Percentiles rank a stretch among this genome's conserved stretches.
These are phyloP conservation scores for Bromus sterilis DNA, from an alignment of 176 grass and related monocot genomes.

Conservation along the genomic window DNA sequence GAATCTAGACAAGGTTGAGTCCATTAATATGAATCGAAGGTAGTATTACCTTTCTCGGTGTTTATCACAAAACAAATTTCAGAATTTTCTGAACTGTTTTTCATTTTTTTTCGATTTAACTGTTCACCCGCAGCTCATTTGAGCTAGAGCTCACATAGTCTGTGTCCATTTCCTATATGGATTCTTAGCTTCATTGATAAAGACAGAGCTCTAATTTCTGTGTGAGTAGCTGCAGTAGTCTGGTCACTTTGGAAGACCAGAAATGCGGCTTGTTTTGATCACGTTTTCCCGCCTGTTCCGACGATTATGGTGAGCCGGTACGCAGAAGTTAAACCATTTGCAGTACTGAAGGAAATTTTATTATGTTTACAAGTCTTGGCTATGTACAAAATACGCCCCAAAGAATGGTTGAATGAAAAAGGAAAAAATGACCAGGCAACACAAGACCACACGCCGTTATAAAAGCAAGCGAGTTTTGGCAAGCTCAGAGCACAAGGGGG, in stretches of 20 bases:
- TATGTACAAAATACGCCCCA: constrained; percentile 60
- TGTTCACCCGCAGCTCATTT: too few species aligned
- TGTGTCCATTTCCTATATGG: too few species aligned
- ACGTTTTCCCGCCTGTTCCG: neutral
- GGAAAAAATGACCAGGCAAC: constrained; percentile 30
- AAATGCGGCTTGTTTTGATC: neutral
- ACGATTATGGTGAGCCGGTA: neutral
- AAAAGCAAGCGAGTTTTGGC: constrained; percentile 25
- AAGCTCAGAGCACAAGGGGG: neutral
- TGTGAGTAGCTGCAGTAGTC: neutral
- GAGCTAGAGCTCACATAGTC: too few species aligned
- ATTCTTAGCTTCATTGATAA: too few species aligned
- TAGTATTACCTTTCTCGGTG: too few species aligned
- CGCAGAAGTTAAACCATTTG: neutral
- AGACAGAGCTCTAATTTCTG: neutral
- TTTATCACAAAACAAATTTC: too few species aligned
- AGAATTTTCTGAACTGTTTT: too few species aligned
- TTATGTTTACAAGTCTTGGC: constrained; percentile 34
- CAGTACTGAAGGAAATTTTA: constrained; percentile 23
- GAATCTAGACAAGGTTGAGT: too few species aligned
- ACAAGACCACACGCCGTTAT: constrained; percentile 32
- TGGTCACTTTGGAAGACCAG: neutral
- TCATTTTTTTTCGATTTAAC: too few species aligned
- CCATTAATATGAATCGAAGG: too few species aligned
- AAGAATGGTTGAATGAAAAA: constrained; percentile 52